A percentile compares a stretch with the other conserved stretches of the same genome.
Evolutionary conservation across 192 early-diverging fungal genomes (phyloP).

Genomic region (Haplosporangium gracile): DNA sequence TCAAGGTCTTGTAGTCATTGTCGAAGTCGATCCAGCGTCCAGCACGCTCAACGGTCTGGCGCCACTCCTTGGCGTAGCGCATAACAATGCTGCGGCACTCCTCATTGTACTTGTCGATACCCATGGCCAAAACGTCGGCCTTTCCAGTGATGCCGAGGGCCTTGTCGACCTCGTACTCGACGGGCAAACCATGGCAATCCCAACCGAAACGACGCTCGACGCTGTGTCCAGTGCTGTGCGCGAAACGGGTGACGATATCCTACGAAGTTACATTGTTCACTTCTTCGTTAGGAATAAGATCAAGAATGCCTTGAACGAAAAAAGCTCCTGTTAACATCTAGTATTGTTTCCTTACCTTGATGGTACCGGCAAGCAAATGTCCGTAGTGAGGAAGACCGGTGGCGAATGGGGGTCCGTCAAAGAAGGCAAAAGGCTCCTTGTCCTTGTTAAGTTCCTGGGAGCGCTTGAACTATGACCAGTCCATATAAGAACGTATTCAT

Average conservation of each 20-base stretch:
- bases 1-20: conserved; percentile 99
- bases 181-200: conserved; percentile 91
- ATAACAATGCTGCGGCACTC: conserved; percentile 98
- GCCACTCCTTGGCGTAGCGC: conserved; percentile 94
- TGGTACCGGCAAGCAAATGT: conserved; percentile 98
- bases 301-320: neutral
- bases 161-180: conserved; percentile 99
- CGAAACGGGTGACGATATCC: conserved; percentile 98
- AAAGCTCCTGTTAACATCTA: neutral
- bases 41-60: conserved; percentile 92
- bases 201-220: conserved; percentile 98
- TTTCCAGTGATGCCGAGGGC: conserved; percentile 87
- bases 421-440: conserved; percentile 91
- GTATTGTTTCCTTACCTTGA: conserved; percentile 76
- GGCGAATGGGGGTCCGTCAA: conserved; percentile 99
- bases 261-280: conserved; percentile 31
- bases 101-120: conserved; percentile 97
- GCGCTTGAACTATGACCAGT: conserved; percentile 41
- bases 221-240: conserved; percentile 94
- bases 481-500: neutral
- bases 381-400: conserved; percentile 99
- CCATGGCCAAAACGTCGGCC: conserved; percentile 92
- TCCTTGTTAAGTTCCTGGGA: conserved; percentile 93
- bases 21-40: conserved; percentile 99
- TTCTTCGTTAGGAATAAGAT: neutral